A percentile compares a stretch with the other conserved stretches of the same genome.
phyloP scores from a whole-genome alignment of 148 eudicot species.

The Agrostemma githago region DNA sequence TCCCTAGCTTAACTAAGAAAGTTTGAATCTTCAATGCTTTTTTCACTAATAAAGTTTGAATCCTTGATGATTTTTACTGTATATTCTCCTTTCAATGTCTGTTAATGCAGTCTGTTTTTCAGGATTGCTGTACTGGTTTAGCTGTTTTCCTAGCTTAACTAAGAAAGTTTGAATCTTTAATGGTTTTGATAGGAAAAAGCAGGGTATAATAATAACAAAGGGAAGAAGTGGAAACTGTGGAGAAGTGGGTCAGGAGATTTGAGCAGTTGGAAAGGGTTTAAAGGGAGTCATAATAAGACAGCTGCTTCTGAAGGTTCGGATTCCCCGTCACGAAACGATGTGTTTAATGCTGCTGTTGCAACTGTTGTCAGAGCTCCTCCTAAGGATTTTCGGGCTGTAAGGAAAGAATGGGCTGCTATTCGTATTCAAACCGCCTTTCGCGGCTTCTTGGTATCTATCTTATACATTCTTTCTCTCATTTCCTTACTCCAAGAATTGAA shows the following conservation, averaged over 20 bases:
- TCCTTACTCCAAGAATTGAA: not conserved
- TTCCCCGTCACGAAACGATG: slow-evolving; percentile 57
- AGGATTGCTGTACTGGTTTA: too few species aligned
- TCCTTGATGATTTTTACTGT: too few species aligned
- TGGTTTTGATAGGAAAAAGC: slow-evolving; percentile 40
- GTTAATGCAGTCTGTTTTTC: too few species aligned
- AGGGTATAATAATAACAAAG: slow-evolving; percentile 43
- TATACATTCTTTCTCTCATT: not conserved
- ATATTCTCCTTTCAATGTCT: too few species aligned
- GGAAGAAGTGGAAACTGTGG: slow-evolving; percentile 91
- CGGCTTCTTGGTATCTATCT: slow-evolving; percentile 67
- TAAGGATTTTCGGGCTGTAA: slow-evolving; percentile 67
- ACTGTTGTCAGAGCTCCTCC: slow-evolving; percentile 82
- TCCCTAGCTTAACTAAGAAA: too few species aligned
- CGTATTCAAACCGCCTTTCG: slow-evolving; percentile 93
- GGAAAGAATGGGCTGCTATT: slow-evolving; percentile 93
- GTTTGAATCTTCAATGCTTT: too few species aligned
- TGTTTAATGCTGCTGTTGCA: slow-evolving; percentile 66
- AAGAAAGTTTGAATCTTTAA: not conserved
- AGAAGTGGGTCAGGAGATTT: slow-evolving; percentile 77
- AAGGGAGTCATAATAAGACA: slow-evolving; percentile 40
- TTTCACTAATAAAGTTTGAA: too few species aligned
- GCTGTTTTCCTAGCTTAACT: not conserved
- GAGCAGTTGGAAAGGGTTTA: slow-evolving; percentile 64
- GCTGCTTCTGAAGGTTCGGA: slow-evolving; percentile 69